Percentiles rank a stretch among this genome's conserved stretches.
These are phyloP conservation scores for Blastobotrys raffinosifermentans DNA, from an alignment of 1,139 yeast genomes.

Conservation along the genomic window DNA sequence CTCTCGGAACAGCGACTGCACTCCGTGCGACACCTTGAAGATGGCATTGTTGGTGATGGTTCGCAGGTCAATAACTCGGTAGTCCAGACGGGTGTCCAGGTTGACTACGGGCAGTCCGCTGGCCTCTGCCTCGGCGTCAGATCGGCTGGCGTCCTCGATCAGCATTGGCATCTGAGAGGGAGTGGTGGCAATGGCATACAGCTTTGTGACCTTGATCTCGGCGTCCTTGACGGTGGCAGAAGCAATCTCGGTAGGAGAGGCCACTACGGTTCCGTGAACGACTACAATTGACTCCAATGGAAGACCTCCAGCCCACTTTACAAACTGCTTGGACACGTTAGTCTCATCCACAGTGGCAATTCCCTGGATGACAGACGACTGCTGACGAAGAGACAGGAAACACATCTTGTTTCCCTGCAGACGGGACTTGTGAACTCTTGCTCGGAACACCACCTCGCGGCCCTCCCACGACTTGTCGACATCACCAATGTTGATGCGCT, in stretches of 20 bases:
- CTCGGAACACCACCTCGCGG: slow-evolving; percentile 76
- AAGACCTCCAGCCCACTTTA: slow-evolving; percentile 87
- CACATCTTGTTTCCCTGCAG: slow-evolving; percentile 95
- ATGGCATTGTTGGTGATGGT: slow-evolving; percentile 97
- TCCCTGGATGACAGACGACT: slow-evolving; percentile 74
- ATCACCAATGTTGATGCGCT: slow-evolving; percentile 52
- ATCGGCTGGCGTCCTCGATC: slow-evolving; percentile 93
- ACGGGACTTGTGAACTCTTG: slow-evolving; percentile 88
- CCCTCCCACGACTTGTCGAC: slow-evolving; percentile 64
- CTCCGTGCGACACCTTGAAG: slow-evolving; percentile 88
- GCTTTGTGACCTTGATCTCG: slow-evolving; percentile 71
- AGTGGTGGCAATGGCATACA: slow-evolving; percentile 75
- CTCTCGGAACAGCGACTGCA: slow-evolving; percentile 83
- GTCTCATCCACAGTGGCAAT: slow-evolving; percentile 63
- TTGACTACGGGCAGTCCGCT: slow-evolving; percentile 89
- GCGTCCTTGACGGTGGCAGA: slow-evolving; percentile 89
- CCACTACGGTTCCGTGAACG: slow-evolving; percentile 77
- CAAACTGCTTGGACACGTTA: slow-evolving; percentile 86
- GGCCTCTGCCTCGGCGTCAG: slow-evolving; percentile 92
- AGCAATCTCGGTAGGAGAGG: slow-evolving; percentile 81
- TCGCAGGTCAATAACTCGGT: slow-evolving; percentile 93
- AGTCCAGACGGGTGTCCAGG: slow-evolving; percentile 90
- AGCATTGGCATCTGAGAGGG: slow-evolving; percentile 91
- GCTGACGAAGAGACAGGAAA: slow-evolving; percentile 88
- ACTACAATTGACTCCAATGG: slow-evolving; percentile 87